A percentile compares a stretch with the other conserved stretches of the same genome.
These are phyloP conservation scores for Coemansia asiatica DNA, from an alignment of 192 early-diverging fungal genomes.

Conservation along the genomic window DNA sequence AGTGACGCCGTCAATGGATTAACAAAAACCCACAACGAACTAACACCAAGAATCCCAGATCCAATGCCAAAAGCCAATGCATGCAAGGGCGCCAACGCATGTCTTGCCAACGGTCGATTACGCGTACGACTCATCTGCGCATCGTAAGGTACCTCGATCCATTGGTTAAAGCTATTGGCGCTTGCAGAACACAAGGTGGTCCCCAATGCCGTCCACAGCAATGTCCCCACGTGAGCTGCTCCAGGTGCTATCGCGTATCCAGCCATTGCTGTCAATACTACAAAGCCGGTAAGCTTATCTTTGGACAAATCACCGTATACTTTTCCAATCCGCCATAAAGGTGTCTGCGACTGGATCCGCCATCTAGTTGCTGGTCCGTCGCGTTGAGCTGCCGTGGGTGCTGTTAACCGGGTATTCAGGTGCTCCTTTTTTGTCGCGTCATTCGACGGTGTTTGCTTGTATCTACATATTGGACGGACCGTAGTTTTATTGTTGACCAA, in stretches of 20 bases:
- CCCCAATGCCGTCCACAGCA: conserved; percentile 81
- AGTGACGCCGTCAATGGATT: conserved; percentile 84
- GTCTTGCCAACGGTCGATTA: conserved; percentile 81
- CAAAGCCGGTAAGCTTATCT: conserved; percentile 81
- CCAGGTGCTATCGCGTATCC: conserved; percentile 92
- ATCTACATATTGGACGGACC: background rate
- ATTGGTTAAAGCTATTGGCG: conserved; percentile 96
- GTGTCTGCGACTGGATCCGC: conserved; percentile 30
- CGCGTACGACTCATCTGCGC: conserved; percentile 96
- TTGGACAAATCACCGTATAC: conserved; percentile 82
- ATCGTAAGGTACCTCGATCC: conserved; percentile 92
- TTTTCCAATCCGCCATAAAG: background rate
- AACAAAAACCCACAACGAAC: conserved; percentile 69
- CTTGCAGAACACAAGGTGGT: conserved; percentile 84
- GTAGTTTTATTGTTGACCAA: background rate
- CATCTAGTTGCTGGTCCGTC: conserved; percentile 6
- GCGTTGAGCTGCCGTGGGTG: background rate
- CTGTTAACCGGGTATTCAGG: background rate
- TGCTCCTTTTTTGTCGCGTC: background rate
- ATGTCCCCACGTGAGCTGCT: conserved; percentile 56
- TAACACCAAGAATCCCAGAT: conserved; percentile 68
- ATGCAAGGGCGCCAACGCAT: conserved; percentile 72
- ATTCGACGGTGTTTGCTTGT: background rate
- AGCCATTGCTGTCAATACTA: conserved; percentile 91
- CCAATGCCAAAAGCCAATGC: conserved; percentile 72